Evolutionary conservation across 306 rosid species (phyloP), one percentile per base, ranked within the genome.

Genomic region (Fagus sylvatica): DNA sequence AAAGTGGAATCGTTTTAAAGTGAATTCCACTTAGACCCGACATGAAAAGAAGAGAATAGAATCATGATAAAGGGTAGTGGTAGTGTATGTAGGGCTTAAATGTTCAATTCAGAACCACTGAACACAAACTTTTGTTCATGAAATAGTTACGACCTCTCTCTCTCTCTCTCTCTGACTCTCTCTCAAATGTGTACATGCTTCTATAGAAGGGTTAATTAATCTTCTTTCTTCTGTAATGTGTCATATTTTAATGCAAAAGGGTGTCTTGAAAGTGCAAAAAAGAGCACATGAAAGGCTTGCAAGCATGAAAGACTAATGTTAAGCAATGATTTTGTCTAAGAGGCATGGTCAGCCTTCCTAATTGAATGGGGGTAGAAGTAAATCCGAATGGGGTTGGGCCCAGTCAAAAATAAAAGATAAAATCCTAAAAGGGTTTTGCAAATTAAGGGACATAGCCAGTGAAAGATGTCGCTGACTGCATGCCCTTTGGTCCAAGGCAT

Each of bases 301-400:
- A 78, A 75, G 85, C 81, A 77, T 71, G 87, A 74, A 81, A 84
- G 78, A 73, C 78, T 83, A 67, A 33, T 78, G 85, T 68, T 73
- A 10, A 48, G 86, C 85, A 87, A 87, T 87, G 82, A 87, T 83
- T 81, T 84, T 87, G 88, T 87, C 90, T 62, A 74, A 80, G 76
- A 30, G 66, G 32, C 64, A 75, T 67, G 76, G 61, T 59, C 78
- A 86, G 77, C 89, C 80, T 86, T 80, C 80, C 84, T 59, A 79
- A 79, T 4, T 40, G 65, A 55, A 36, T 1, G 51, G 11, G 1
- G 17, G 11, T 16, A 67, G 12, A 68, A 51, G 46, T 74, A 51
- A 74, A 78, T 61, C 74, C 62, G 55, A 7, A 15, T 46, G 59
- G 59, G 41, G 39, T 64, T 64, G 9, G 9, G 5, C 22, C 19